phyloP scores from a whole-genome alignment of 768 basidiomycete species.

The Lentinula raphanica region DNA sequence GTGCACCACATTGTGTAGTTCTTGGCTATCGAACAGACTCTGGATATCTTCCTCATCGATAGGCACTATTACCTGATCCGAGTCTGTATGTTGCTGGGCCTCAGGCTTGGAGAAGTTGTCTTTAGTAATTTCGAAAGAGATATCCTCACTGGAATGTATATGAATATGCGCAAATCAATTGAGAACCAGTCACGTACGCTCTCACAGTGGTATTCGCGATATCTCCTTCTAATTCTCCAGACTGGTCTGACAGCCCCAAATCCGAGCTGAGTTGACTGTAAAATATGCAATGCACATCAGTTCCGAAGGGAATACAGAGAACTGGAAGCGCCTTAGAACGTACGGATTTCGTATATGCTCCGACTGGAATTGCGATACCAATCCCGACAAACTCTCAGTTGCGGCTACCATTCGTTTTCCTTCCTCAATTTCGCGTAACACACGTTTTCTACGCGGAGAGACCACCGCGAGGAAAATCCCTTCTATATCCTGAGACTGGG shows the following conservation, averaged over 20 bases:
- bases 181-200: neutral
- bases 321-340: neutral
- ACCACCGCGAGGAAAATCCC: neutral
- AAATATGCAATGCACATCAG: neutral
- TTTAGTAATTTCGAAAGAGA: neutral
- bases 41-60: conserved; percentile 11
- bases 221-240: neutral
- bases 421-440: neutral
- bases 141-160: neutral
- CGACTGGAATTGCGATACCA: conserved; percentile 38
- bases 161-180: neutral
- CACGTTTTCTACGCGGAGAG: neutral
- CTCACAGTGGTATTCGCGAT: neutral
- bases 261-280: neutral
- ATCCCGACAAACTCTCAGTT: conserved; percentile 31
- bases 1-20: neutral
- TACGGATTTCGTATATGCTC: conserved; percentile 17
- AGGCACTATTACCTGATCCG: neutral
- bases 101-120: neutral
- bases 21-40: conserved; percentile 4
- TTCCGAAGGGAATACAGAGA: neutral
- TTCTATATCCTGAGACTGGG: neutral
- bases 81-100: neutral
- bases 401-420: neutral
- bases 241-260: neutral